Base-by-base conservation (phyloP, 176 grass and related monocot species). In the Oryza punctata region DNA sequence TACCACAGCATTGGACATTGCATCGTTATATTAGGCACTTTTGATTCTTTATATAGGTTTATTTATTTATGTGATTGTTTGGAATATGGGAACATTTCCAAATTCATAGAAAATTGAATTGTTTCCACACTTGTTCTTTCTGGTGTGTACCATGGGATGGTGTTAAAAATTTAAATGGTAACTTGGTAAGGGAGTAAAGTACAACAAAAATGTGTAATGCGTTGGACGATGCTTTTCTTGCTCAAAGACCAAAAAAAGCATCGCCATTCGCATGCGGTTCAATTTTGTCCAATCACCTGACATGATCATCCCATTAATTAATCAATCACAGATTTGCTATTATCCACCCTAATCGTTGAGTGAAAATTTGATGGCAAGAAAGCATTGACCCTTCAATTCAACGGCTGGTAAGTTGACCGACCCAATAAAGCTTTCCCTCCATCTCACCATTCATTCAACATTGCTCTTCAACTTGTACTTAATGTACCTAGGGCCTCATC, bases 331-430 rank as follows among this genome's bases (percentile, higher is more conserved):
- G 69, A 72, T 59, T 75, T 61, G 32, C 78, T 70, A 78, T 82
- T 85, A 84, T 82, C 73, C 79, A 4, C 29, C 66, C 66, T 85
- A 88, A 90, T 88, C 60, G 61, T 57, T 57, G 18, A n/a, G 18
- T 57, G 19, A 57, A 83, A 73, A 24, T 14, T 59, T n/a, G n/a
- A 27, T 57, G 15, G 41, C 41, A 57, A 67, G 66, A 65, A 65
- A 67, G 40, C 59, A 78, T 78, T 65, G 76, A 78, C 76, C 30
- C 67, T 15, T 19, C n/a, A 16, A 33, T 70, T 65, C 27, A 63
- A 54, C 50, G 50, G 52, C 52, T 57, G 52, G 52, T 57, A 57
- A 14, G 7, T 57, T 57, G 18, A 57, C 52, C 52, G 52, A 57
- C 45, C 30, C 37, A 21, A 25, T 4, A 40, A 28, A 28, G 24